Percentiles rank a stretch among this genome's conserved stretches.
These are phyloP conservation scores for Spergularia marina DNA, from an alignment of 148 eudicot species.

Conservation along the genomic window DNA sequence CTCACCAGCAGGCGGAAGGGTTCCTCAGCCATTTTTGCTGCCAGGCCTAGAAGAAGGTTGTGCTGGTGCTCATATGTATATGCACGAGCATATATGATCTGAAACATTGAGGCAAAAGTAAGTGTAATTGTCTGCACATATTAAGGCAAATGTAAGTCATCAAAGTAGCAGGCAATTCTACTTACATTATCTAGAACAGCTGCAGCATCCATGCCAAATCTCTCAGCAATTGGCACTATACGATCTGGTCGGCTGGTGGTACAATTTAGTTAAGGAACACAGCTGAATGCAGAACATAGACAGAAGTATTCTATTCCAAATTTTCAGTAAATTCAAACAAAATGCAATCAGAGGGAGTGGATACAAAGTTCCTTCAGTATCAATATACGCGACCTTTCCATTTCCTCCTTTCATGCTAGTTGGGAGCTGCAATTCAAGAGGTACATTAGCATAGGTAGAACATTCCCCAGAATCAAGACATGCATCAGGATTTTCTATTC, in stretches of 20 bases:
- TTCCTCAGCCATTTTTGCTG: constrained; percentile 98
- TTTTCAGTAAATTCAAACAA: neutral
- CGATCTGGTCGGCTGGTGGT: constrained; percentile 84
- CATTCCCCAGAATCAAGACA: neutral
- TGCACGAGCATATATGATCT: constrained; percentile 99
- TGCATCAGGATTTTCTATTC: neutral
- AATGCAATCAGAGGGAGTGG: constrained; percentile 32
- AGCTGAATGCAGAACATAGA: neutral
- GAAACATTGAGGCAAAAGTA: neutral
- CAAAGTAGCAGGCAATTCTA: neutral
- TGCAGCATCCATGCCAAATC: constrained; percentile 97
- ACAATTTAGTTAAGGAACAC: constrained; percentile 32
- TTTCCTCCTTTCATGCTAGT: constrained; percentile 86
- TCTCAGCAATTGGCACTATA: constrained; percentile 93
- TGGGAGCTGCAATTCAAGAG: constrained; percentile 62
- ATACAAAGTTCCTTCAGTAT: constrained; percentile 99
- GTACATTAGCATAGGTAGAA: neutral
- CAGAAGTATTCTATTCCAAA: neutral
- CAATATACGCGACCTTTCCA: constrained; percentile 96
- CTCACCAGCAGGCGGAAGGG: constrained; percentile 89
- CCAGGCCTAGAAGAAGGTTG: constrained; percentile 92
- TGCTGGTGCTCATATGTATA: constrained; percentile 98
- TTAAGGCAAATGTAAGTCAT: neutral
- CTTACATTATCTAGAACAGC: constrained; percentile 95
- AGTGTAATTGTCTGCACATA: neutral